phyloP scores from a whole-genome alignment of 306 rosid genomes.

The Lathyrus aphaca region DNA sequence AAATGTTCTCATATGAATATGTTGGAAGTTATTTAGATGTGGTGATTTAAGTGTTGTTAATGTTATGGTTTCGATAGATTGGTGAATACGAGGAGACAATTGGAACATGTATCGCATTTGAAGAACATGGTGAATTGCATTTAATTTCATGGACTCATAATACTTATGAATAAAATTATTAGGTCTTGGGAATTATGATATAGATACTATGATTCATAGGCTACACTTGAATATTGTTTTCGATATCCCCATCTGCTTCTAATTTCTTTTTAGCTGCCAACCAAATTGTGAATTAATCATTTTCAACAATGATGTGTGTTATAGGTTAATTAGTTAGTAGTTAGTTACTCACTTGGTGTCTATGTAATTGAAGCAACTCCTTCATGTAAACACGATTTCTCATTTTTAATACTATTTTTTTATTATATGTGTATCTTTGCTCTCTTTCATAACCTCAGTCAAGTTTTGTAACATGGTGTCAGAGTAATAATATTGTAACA shows the following conservation, averaged over 20 bases:
- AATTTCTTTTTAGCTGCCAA: constrained; percentile 6
- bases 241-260: neutral
- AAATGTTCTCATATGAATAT: constrained; percentile 22
- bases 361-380: neutral
- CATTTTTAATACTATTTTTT: neutral
- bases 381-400: neutral
- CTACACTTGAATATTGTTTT: too few relatives aligned
- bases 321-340: neutral
- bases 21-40: constrained; percentile 7
- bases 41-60: constrained; percentile 17
- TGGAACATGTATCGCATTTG: constrained; percentile 72
- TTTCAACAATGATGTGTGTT: constrained; percentile 2
- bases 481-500: too few relatives aligned
- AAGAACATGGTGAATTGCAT: constrained; percentile 59
- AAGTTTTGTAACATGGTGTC: neutral
- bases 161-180: neutral
- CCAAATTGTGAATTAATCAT: constrained; percentile 21
- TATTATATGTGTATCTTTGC: neutral
- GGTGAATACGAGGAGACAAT: constrained; percentile 81
- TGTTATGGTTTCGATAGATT: constrained; percentile 47
- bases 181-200: neutral
- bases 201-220: neutral
- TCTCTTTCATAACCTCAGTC: neutral
- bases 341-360: neutral
- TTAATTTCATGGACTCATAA: constrained; percentile 15